Evolutionary conservation across 192 early-diverging fungal genomes (phyloP).

Genomic region (Podila epigama): DNA sequence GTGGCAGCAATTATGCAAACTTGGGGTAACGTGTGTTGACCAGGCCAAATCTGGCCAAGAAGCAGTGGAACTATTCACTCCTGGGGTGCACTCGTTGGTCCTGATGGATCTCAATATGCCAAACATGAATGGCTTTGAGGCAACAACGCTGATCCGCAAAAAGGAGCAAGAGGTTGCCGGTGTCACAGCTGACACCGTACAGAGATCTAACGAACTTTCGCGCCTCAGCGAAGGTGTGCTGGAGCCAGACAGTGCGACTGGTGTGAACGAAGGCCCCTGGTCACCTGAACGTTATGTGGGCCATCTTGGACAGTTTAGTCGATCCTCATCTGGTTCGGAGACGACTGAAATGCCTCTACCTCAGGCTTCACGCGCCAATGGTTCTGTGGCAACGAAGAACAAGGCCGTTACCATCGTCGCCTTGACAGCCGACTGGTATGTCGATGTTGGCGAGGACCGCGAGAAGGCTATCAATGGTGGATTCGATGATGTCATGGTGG

Average conservation of each 20-base stretch:
- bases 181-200: neutral
- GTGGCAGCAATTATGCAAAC: conserved; percentile 27
- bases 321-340: conserved; percentile 3
- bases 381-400: neutral
- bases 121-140: conserved; percentile 34
- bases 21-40: conserved; percentile 28
- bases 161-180: conserved; percentile 26
- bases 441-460: conserved; percentile 43
- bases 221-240: conserved; percentile 9
- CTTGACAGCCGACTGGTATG: conserved; percentile 29
- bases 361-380: neutral
- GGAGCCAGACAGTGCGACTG: neutral
- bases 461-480: conserved; percentile 25
- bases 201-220: neutral
- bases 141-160: conserved; percentile 27
- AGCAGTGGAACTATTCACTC: conserved; percentile 30
- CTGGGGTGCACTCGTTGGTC: conserved; percentile 22
- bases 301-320: conserved; percentile 1
- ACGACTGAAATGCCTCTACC: neutral
- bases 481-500: conserved; percentile 47
- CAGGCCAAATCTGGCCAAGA: conserved; percentile 37
- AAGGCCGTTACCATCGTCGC: conserved; percentile 33
- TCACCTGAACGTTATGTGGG: conserved; percentile 31
- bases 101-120: conserved; percentile 51
- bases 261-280: conserved; percentile 13